A percentile compares a stretch with the other conserved stretches of the same genome.
phyloP scores from a whole-genome alignment of 345 rosid species.

The Rhodamnia rubescens region DNA sequence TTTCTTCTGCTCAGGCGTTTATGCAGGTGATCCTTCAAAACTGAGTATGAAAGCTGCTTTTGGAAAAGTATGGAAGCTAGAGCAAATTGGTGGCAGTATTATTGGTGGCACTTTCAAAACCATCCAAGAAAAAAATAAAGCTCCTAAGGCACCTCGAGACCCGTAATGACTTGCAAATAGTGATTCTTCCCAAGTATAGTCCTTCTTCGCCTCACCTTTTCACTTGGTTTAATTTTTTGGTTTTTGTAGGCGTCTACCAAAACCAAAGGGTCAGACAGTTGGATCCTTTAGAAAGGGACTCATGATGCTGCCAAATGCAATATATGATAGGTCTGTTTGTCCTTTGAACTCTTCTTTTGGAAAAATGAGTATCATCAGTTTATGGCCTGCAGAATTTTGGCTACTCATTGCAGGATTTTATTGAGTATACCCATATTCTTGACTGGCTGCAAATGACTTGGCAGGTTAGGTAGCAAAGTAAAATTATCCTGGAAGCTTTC shows the following conservation, averaged over 20 bases:
- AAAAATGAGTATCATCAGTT: background rate
- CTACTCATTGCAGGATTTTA: background rate
- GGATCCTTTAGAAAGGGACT: conserved; percentile 93
- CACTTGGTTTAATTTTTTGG: background rate
- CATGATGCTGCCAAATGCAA: conserved; percentile 76
- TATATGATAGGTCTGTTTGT: conserved; percentile 49
- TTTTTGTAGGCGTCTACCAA: conserved; percentile 59
- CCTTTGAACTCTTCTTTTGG: background rate
- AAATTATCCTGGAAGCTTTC: conserved; percentile 83
- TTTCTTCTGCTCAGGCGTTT: conserved; percentile 46
- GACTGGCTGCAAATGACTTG: background rate
- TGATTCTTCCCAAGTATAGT: background rate
- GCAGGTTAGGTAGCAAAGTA: conserved; percentile 74
- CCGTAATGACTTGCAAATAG: conserved; percentile 38
- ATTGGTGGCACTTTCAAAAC: conserved; percentile 77
- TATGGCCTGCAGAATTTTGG: background rate
- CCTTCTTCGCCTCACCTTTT: background rate
- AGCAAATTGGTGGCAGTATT: conserved; percentile 79
- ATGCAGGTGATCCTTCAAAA: conserved; percentile 92
- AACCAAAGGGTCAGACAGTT: conserved; percentile 91
- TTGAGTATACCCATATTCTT: background rate
- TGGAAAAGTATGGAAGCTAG: conserved; percentile 94
- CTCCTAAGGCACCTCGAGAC: conserved; percentile 59
- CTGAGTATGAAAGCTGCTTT: conserved; percentile 94
- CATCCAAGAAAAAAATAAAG: conserved; percentile 63